phyloP scores from a whole-genome alignment of 116 monocot species.

The Dioscorea cayenensis region DNA sequence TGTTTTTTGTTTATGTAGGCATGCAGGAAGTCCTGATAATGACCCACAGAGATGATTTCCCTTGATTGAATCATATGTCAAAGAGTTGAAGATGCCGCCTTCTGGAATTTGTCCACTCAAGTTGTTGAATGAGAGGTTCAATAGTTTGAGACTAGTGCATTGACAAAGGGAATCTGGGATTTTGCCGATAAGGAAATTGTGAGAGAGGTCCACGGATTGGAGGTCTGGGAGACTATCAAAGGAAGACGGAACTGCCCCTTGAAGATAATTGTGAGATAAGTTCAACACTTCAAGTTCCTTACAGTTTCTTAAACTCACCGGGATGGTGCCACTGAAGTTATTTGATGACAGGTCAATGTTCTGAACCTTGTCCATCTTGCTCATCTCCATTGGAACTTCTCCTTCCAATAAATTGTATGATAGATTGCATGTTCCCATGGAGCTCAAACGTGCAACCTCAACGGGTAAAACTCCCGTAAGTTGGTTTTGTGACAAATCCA shows the following conservation, averaged over 20 bases:
- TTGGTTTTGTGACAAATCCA: conserved; percentile 26
- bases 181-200: conserved; percentile 30
- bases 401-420: conserved; percentile 18
- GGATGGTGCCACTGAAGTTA: conserved; percentile 20
- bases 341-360: conserved; percentile 42
- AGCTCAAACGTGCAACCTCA: conserved; percentile 26
- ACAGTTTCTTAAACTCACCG: conserved; percentile 27
- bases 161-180: conserved; percentile 26
- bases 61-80: conserved; percentile 20
- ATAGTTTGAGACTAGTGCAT: conserved; percentile 18
- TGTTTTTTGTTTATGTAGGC: conserved; percentile 7
- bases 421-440: conserved; percentile 25
- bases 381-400: conserved; percentile 23
- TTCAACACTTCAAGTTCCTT: conserved; percentile 23
- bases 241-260: conserved; percentile 35
- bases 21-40: conserved; percentile 9
- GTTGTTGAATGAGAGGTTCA: conserved; percentile 51
- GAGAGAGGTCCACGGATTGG: conserved; percentile 31
- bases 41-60: conserved; percentile 44
- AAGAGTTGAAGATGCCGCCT: conserved; percentile 24
- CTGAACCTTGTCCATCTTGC: conserved; percentile 29
- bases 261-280: conserved; percentile 38
- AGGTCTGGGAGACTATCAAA: conserved; percentile 28
- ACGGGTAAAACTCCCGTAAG: conserved; percentile 18
- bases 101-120: conserved; percentile 34